A percentile compares a stretch with the other conserved stretches of the same genome.
These are phyloP conservation scores for Trametes pubescens DNA, from an alignment of 1,284 basidiomycete species.

Conservation along the genomic window DNA sequence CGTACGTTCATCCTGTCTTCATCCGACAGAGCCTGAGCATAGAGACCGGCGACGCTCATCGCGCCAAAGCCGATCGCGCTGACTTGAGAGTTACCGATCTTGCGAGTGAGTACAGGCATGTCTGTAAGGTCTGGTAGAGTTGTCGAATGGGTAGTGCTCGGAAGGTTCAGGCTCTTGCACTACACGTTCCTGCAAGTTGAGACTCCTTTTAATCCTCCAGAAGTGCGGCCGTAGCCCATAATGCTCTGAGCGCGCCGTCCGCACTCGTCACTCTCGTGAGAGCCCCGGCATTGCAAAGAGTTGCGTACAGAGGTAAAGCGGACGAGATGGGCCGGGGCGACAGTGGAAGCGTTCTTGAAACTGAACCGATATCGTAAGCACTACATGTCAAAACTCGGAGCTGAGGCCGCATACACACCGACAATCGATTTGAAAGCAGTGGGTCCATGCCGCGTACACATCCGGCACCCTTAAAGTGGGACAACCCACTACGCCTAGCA, in stretches of 20 bases:
- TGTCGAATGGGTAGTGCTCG: neutral
- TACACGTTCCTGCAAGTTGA: neutral
- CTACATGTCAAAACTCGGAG: neutral
- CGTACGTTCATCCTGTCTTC: slow-evolving; percentile 40
- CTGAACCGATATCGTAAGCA: neutral
- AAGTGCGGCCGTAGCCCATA: neutral
- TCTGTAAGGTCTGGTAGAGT: neutral
- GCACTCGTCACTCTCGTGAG: neutral
- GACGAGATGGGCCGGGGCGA: neutral
- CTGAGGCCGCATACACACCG: neutral
- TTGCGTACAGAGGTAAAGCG: no score
- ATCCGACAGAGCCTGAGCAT: slow-evolving; percentile 34
- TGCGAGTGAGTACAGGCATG: slow-evolving; percentile 32
- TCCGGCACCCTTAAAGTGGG: no score
- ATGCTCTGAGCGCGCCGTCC: neutral
- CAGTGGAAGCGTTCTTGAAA: no score
- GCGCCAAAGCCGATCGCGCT: slow-evolving; percentile 41
- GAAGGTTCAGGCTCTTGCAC: neutral
- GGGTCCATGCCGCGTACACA: no score
- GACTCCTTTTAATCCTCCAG: neutral
- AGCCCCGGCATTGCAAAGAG: neutral
- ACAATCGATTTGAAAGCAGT: no score
- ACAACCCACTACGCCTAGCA: no score
- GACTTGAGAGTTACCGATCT: slow-evolving; percentile 35
- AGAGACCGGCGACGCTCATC: slow-evolving; percentile 40